Evolutionary conservation across 1,139 yeast species (phyloP).

Genomic region (Diutina scorzettiae): DNA sequence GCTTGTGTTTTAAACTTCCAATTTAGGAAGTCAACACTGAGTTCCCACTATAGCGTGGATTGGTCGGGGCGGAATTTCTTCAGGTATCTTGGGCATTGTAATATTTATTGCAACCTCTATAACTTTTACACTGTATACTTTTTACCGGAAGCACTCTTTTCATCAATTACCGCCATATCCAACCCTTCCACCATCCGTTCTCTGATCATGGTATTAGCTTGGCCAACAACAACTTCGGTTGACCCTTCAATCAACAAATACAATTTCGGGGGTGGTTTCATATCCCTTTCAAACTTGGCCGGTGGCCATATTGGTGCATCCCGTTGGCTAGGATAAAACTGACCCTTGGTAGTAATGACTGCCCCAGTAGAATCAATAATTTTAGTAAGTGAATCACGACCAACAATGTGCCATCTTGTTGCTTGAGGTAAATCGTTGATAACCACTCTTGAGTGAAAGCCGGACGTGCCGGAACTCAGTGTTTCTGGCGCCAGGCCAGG

Average conservation of each 20-base stretch:
- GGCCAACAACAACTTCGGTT: slow-evolving; percentile 47
- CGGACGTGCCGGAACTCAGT: slow-evolving; percentile 49
- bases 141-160: slow-evolving; percentile 24
- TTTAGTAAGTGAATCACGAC: slow-evolving; percentile 50
- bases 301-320: slow-evolving; percentile 30
- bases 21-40: neutral
- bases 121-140: slow-evolving; percentile 24
- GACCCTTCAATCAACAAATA: slow-evolving; percentile 73
- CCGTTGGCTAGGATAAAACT: slow-evolving; percentile 45
- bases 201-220: slow-evolving; percentile 56
- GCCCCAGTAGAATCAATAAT: slow-evolving; percentile 66
- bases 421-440: slow-evolving; percentile 81
- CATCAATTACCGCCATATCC: slow-evolving; percentile 30
- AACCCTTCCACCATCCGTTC: slow-evolving; percentile 52
- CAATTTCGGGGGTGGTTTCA: slow-evolving; percentile 57
- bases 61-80: too few species aligned
- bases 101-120: too few species aligned
- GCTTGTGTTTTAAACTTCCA: neutral
- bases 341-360: slow-evolving; percentile 77
- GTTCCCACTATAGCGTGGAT: too few species aligned
- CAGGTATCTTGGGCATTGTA: too few species aligned
- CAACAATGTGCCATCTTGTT: slow-evolving; percentile 75
- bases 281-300: slow-evolving; percentile 20
- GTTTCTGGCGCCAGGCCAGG: slow-evolving; percentile 51
- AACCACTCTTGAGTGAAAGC: slow-evolving; percentile 58